These are phyloP conservation scores for Rubroboletus satanas DNA, from an alignment of 768 basidiomycete genomes.

Conservation along the genomic window DNA sequence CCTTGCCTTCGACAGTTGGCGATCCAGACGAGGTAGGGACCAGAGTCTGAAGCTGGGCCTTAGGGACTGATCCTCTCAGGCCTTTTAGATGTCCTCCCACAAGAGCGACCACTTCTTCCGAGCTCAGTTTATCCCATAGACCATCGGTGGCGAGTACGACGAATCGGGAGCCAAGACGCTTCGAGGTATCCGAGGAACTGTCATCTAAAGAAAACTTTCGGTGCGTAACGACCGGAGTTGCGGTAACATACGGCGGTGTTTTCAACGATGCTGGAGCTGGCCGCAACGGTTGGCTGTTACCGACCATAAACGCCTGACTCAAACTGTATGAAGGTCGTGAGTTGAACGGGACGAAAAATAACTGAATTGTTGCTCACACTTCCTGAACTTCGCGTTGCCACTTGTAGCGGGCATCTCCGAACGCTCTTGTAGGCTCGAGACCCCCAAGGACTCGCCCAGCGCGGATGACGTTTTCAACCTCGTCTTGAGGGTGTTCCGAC, in stretches of 20 bases:
- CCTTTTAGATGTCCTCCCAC: slow-evolving; percentile 80
- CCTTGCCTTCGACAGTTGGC: slow-evolving; percentile 62
- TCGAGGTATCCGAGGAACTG: slow-evolving; percentile 17
- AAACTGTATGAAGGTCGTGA: slow-evolving; percentile 36
- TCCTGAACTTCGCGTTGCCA: slow-evolving; percentile 74
- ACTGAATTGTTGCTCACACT: slow-evolving; percentile 43
- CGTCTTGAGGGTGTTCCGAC: slow-evolving; percentile 77
- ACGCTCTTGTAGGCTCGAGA: slow-evolving; percentile 81
- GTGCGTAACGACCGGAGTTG: slow-evolving; percentile 78
- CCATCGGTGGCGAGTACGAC: slow-evolving; percentile 88
- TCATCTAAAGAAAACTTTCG: slow-evolving; percentile 57
- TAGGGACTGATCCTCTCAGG: slow-evolving; percentile 59
- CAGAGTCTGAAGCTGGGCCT: slow-evolving; percentile 49
- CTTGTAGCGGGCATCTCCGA: slow-evolving; percentile 89
- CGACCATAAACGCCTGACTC: slow-evolving; percentile 62
- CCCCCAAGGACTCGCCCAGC: slow-evolving; percentile 84
- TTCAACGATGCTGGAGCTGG: slow-evolving; percentile 60
- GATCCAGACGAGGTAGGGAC: slow-evolving; percentile 53
- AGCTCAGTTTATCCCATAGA: slow-evolving; percentile 71
- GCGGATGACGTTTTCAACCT: slow-evolving; percentile 67
- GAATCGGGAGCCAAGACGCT: slow-evolving; percentile 49
- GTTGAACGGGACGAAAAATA: background rate
- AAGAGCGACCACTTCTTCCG: slow-evolving; percentile 82
- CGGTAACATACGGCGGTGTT: slow-evolving; percentile 91
- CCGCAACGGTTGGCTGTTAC: slow-evolving; percentile 57